Evolutionary conservation across 768 basidiomycete species (phyloP).

Genomic region (Phylloporus sp.): DNA sequence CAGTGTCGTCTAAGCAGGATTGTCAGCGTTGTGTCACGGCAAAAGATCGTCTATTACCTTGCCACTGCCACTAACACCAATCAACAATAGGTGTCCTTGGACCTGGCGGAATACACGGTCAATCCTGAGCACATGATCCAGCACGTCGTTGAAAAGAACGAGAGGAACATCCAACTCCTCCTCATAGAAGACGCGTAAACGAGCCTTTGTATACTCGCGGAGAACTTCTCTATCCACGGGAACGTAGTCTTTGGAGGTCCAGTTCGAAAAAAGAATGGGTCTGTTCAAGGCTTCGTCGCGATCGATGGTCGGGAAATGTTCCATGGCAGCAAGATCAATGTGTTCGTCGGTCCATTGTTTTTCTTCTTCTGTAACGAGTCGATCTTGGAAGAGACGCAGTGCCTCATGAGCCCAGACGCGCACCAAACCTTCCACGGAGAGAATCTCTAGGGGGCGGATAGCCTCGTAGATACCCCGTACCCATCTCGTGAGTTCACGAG

Average conservation of each 20-base stretch:
- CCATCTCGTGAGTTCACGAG: conserved; percentile 98
- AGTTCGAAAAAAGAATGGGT: conserved; percentile 97
- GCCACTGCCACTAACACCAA: conserved; percentile 97
- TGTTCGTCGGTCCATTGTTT: conserved; percentile 92
- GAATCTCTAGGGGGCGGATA: conserved; percentile 87
- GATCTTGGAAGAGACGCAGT: conserved; percentile 94
- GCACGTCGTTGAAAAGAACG: conserved; percentile 96
- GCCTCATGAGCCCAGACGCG: conserved; percentile 99
- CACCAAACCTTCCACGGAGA: conserved; percentile 92
- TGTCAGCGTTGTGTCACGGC: conserved; percentile 10
- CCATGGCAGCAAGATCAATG: conserved; percentile 77
- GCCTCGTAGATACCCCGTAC: conserved; percentile 96
- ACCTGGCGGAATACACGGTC: conserved; percentile 98
- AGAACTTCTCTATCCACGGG: conserved; percentile 91
- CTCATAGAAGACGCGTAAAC: conserved; percentile 97
- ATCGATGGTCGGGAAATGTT: conserved; percentile 92
- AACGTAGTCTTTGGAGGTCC: conserved; percentile 97
- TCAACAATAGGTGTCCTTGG: conserved; percentile 93
- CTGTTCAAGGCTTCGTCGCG: conserved; percentile 79
- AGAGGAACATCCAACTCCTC: conserved; percentile 97
- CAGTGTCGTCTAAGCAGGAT: conserved; percentile 72
- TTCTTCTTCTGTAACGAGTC: conserved; percentile 90
- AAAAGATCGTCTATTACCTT: conserved; percentile 57
- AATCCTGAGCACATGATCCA: conserved; percentile 96
- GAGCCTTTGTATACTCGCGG: conserved; percentile 94